phyloP scores from a whole-genome alignment of 2,329 filamentous ascomycete genomes.

The Fusarium zealandicum region DNA sequence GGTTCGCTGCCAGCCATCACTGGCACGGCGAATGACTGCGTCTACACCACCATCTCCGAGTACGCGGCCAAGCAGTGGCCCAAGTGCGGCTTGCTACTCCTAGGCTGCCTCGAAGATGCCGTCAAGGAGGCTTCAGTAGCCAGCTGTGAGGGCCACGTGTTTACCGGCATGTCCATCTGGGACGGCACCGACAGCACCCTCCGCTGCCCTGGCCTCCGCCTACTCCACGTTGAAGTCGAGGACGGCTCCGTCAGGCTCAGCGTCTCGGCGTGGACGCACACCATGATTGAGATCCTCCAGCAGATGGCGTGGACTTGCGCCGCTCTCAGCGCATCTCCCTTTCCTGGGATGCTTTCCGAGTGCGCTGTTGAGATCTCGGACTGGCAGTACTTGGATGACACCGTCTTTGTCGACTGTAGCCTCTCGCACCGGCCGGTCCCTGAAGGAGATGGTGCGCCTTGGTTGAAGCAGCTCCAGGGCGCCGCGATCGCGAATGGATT shows the following conservation, averaged over 20 bases:
- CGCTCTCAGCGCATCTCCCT: slow-evolving; percentile 46
- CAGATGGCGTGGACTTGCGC: slow-evolving; percentile 51
- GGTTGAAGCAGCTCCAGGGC: slow-evolving; percentile 43
- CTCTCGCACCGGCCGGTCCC: slow-evolving; percentile 44
- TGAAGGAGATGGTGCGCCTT: slow-evolving; percentile 37
- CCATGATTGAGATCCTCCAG: slow-evolving; percentile 47
- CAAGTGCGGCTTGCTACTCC: slow-evolving; percentile 41
- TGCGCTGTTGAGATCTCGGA: slow-evolving; percentile 43
- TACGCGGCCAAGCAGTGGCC: slow-evolving; percentile 46
- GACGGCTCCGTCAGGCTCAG: slow-evolving; percentile 44
- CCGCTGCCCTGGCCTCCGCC: slow-evolving; percentile 43
- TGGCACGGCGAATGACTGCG: slow-evolving; percentile 45
- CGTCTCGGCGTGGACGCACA: slow-evolving; percentile 46
- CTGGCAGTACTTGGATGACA: slow-evolving; percentile 45
- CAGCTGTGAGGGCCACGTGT: slow-evolving; percentile 35
- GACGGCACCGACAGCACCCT: slow-evolving; percentile 41
- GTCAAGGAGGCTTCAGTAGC: slow-evolving; percentile 41
- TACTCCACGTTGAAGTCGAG: slow-evolving; percentile 48
- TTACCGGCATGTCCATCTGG: slow-evolving; percentile 48
- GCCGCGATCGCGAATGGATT: slow-evolving; percentile 47
- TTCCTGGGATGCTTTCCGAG: slow-evolving; percentile 43
- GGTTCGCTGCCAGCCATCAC: slow-evolving; percentile 45
- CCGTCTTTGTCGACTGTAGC: slow-evolving; percentile 46
- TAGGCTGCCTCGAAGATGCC: slow-evolving; percentile 45
- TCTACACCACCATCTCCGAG: slow-evolving; percentile 45